Evolutionary conservation across 2,329 filamentous ascomycete genomes (phyloP).

Genomic region (Monosporascus sp.): DNA sequence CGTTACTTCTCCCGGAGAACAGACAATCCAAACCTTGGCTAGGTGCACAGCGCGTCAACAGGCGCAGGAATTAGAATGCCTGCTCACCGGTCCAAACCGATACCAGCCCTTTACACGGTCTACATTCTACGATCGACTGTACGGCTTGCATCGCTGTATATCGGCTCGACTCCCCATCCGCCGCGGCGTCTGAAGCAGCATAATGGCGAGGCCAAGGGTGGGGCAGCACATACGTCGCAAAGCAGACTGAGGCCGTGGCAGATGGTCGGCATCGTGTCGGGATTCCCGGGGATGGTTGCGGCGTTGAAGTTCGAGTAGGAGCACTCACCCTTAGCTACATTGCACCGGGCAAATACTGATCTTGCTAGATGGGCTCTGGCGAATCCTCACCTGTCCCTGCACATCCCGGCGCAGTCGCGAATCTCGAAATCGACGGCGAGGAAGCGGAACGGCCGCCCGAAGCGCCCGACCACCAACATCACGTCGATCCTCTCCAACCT

Average conservation of each 20-base stretch:
- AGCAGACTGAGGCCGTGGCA: constrained; percentile 76
- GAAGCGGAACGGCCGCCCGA: constrained; percentile 50
- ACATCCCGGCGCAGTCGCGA: constrained; percentile 64
- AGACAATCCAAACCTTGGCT: too few relatives aligned
- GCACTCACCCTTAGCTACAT: constrained; percentile 1
- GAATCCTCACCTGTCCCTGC: constrained; percentile 74
- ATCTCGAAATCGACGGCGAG: constrained; percentile 46
- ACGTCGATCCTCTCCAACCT: constrained; percentile 71
- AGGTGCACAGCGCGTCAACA: neutral
- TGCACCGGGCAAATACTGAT: constrained; percentile 9
- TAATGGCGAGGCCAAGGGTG: constrained; percentile 79
- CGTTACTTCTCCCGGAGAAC: too few relatives aligned
- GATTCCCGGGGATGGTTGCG: constrained; percentile 80
- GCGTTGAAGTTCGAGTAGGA: constrained; percentile 90
- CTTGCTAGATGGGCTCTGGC: constrained; percentile 80
- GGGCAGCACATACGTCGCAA: constrained; percentile 70
- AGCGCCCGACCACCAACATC: constrained; percentile 55
- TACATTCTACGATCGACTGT: constrained; percentile 86
- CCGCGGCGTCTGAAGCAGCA: constrained; percentile 81
- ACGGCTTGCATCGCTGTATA: constrained; percentile 67
- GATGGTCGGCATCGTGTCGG: constrained; percentile 79
- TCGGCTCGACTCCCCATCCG: constrained; percentile 89
- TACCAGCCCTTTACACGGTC: constrained; percentile 88
- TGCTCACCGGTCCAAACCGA: constrained; percentile 42
- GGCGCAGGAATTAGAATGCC: constrained; percentile 30